Evolutionary conservation across 176 grass and related monocot genomes (phyloP), one percentile per base, ranked within the genome.

Genomic region (Hordeum vulgare): DNA sequence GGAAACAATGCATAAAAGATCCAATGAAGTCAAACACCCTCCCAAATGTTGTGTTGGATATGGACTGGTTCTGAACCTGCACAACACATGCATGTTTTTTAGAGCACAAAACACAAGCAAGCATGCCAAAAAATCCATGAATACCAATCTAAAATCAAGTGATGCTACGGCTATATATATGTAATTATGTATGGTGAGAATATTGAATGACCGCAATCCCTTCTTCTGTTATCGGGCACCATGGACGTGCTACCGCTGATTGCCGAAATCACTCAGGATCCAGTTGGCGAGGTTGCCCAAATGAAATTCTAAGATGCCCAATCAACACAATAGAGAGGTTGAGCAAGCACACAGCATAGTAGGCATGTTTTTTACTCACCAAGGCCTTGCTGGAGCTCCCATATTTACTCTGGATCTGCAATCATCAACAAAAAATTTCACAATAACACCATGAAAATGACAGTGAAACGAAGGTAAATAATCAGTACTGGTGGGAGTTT

Each of bases 21-120:
- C 89, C 88, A 80, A 97, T 79, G 39, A 94, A 79, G 87, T 80
- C 89, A 65, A 92, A 94, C 80, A 97, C 66, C 81, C 65, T 97
- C 83, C 74, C 94, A 4, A 94, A 66, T 41, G 90, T 90, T n/a
- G 80, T 85, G 67, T 97, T 90, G 7, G 89, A 72, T 34, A 83
- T 76, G 13, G 94, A 90, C 82, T 89, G 85, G 85, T 58, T 91
- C 25, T 47, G 79, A 75, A 82, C 80, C 94, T 94, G 86, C 37
- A 69, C 37, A 39, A 1, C 37, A 39, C 20, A 69, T 40, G 35
- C 34, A 69, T 69, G 66, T 7, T 12, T 69, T 68, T 24, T 8
- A n/a, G 35, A 40, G 2, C 35, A 69, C 35, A 40, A 23, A 6
- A 40, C 66, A 80, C 63, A 66, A 66, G 53, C 62, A 89, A 33